Evolutionary conservation across 192 early-diverging fungal species (phyloP), one percentile per base, ranked within the genome.

Genomic region (Chytriomyces sp.): DNA sequence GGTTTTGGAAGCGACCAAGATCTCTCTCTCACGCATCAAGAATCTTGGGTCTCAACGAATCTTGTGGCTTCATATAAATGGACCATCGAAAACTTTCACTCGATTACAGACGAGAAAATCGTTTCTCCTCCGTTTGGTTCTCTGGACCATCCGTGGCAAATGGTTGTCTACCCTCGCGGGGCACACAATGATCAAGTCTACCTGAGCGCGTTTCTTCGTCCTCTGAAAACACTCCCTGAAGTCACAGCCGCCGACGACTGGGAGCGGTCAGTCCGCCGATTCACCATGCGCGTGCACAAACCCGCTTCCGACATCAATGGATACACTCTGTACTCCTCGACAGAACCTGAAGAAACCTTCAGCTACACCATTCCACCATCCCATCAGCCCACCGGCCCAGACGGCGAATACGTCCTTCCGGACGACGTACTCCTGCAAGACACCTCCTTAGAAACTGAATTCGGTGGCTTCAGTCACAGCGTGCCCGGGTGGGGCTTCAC

Each of bases 121-220:
- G 83, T 85, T 19, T 85, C 83, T 12, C 68, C 74, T n/a, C 80
- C 80, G 19, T 85, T 85, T 74, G 83, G 83, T 3, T 77, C 80
- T 17, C 19, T 44, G 7, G 75, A 82, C 33, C 81, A 79, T 74
- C 40, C 59, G 14, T 85, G 80, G 80, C 83, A 85, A 67, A 59
- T 84, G 39, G 78, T 81, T 1, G 38, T 82, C 12, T 85, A 82
- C 70, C 80, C 83, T 0, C 57, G 63, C 32, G 83, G 83, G 4
- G 66, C 73, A 5, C 72, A 74, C 8, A 74, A 73, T 40, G 6
- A 40, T 22, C 25, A 33, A 19, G 28, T 38, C 3, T 77, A 77
- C 66, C 26, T 81, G 2, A 67, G 63, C 38, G 69, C 66, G 25
- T 85, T 81, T 40, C 53, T 85, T 32, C 34, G 84, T 33, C 80